phyloP scores from a whole-genome alignment of 2,329 filamentous ascomycete species.

The Trichocomaceae sp. region DNA sequence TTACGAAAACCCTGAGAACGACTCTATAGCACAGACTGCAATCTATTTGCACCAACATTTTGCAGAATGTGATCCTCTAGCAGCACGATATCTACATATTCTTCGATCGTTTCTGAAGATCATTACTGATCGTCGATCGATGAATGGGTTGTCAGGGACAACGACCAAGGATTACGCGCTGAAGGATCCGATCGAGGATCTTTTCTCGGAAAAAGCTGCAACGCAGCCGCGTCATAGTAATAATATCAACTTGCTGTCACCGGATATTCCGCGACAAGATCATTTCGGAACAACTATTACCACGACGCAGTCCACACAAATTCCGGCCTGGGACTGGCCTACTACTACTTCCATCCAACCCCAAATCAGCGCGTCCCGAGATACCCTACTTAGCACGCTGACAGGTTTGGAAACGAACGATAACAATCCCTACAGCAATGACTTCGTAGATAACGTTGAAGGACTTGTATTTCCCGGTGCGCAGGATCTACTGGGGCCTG shows the following conservation, averaged over 20 bases:
- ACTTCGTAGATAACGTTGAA: conserved; percentile 14
- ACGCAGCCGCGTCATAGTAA: not conserved
- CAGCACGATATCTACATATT: conserved; percentile 46
- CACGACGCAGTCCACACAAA: not conserved
- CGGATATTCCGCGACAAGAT: not conserved
- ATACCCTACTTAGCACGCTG: not conserved
- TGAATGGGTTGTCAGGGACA: conserved; percentile 1
- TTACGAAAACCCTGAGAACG: conserved; percentile 43
- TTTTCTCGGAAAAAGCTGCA: conserved; percentile 8
- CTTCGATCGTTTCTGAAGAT: conserved; percentile 43
- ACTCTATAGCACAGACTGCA: conserved; percentile 38
- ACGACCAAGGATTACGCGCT: conserved; percentile 1
- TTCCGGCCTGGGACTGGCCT: conserved; percentile 14
- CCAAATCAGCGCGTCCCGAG: not conserved
- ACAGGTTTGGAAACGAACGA: not conserved
- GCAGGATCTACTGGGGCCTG: conserved; percentile 13
- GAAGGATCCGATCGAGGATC: conserved; percentile 15
- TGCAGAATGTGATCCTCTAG: conserved; percentile 45
- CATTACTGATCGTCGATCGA: conserved; percentile 12
- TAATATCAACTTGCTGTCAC: not conserved
- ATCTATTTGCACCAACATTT: conserved; percentile 48
- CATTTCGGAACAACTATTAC: not conserved
- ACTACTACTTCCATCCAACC: not conserved
- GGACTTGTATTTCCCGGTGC: conserved; percentile 14
- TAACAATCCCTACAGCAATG: not conserved